Base-by-base conservation (phyloP, 2,329 filamentous ascomycete genomes). In the Colletotrichum sp. region DNA sequence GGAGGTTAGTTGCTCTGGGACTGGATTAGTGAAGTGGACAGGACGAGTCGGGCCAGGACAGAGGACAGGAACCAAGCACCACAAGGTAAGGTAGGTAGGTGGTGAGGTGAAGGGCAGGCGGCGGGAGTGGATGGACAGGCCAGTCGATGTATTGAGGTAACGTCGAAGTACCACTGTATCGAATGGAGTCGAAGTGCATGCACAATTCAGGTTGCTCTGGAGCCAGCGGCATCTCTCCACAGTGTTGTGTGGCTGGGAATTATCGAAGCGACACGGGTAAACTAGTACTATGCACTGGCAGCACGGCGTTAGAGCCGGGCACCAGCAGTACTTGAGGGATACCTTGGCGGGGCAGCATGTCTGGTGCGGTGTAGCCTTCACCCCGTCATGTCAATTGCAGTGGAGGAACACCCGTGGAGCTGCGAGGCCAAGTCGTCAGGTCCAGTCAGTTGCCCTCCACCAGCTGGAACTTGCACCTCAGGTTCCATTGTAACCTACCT, bases 101-200 rank as follows among this genome's bases (percentile, higher is more conserved):
- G 72, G 68, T 72, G 68, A 75, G 63, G 68, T 67, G 60, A 74
- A 74, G 26, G 71, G 67, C 71, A 71, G 71, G 55, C 67, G 60
- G 71, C 32, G 43, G 57, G 71, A 71, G 66, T 66, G 68, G 60
- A 65, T 68, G 36, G 71, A 60, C 24, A 28, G 64, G 28, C 43
- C 65, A 43, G 34, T 67, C 65, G 67, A n/a, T 48, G 43, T 59
- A 36, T 30, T 43, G 28, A 65, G 61, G 72, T 72, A 65, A 36
- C 28, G 43, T 39, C 28, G 13, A 67, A 24, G 72, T 75, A 72
- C 68, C 28, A 7, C 18, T 28, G 15, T 24, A 21, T 30, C 8
- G n/a, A 26, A 13, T 48, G 72, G 30, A 30, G 30, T 68, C 15
- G 21, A 43, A 67, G 59, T 65, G 28, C 28, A 39, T 74, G 72